Evolutionary conservation across 2,329 filamentous ascomycete species (phyloP).

Genomic region (Biscogniauxia sp.): DNA sequence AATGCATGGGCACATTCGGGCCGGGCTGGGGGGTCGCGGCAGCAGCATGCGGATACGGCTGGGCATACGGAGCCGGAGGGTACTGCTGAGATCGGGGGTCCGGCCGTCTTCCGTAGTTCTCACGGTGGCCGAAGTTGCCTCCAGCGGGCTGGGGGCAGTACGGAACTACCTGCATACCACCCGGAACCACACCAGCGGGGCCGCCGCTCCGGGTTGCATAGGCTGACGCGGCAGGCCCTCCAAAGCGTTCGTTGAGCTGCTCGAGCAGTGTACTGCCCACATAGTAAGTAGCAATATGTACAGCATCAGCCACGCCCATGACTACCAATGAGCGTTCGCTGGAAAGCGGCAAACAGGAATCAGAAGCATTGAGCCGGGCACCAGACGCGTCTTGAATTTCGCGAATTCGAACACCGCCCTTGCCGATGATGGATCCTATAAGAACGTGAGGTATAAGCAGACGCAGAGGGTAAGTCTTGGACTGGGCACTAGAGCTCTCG

Average conservation of each 20-base stretch:
- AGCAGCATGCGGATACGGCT: constrained; percentile 67
- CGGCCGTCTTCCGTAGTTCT: constrained; percentile 75
- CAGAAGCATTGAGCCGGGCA: constrained; percentile 92
- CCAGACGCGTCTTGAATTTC: constrained; percentile 98
- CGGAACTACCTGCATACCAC: constrained; percentile 98
- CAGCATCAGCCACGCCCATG: constrained; percentile 94
- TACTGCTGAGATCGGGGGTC: constrained; percentile 72
- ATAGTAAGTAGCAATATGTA: constrained; percentile 98
- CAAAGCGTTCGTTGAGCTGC: constrained; percentile 94
- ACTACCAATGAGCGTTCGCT: constrained; percentile 97
- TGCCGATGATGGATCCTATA: constrained; percentile 98
- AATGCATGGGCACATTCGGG: constrained; percentile 71
- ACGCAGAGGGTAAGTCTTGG: constrained; percentile 95
- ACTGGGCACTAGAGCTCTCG: constrained; percentile 83
- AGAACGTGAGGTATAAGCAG: constrained; percentile 94
- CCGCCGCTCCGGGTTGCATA: constrained; percentile 94
- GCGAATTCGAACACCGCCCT: constrained; percentile 90
- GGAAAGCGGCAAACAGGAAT: constrained; percentile 89
- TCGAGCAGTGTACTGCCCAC: constrained; percentile 97
- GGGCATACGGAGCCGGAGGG: constrained; percentile 73
- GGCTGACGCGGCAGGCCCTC: constrained; percentile 92
- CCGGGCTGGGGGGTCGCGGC: constrained; percentile 57
- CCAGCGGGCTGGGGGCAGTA: constrained; percentile 92
- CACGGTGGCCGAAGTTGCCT: constrained; percentile 87
- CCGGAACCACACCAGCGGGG: constrained; percentile 88